Evolutionary conservation across 2,329 filamentous ascomycete species (phyloP).

Genomic region (Fonsecaea monophora): DNA sequence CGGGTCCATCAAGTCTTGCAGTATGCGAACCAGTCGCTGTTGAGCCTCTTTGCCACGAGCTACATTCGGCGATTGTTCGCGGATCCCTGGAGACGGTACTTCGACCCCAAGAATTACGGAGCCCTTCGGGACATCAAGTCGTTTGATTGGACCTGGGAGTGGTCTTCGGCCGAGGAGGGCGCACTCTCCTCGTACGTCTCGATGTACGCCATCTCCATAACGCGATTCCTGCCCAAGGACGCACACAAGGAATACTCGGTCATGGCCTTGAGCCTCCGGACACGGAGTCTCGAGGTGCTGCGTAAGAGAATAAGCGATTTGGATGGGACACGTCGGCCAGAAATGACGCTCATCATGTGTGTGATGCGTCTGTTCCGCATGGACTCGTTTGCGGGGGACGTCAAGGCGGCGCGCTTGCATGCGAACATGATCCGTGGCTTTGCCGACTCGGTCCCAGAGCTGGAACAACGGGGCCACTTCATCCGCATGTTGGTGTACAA

Average conservation of each 20-base stretch:
- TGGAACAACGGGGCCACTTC: not conserved
- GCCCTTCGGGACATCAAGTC: not conserved
- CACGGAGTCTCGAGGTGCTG: not conserved
- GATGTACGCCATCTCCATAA: not conserved
- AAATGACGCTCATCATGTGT: not conserved
- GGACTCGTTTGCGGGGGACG: conserved; percentile 3
- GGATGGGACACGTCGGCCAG: not conserved
- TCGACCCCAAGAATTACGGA: not conserved
- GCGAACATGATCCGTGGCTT: conserved; percentile 3
- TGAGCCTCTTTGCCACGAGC: conserved; percentile 4
- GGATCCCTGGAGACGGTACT: not conserved
- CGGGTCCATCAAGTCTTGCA: not conserved
- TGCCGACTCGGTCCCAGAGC: not conserved
- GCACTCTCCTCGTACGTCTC: not conserved
- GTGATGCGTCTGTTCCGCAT: conserved; percentile 4
- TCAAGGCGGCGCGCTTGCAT: not conserved
- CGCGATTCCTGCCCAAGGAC: not conserved
- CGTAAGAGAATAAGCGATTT: not conserved
- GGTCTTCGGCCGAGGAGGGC: conserved; percentile 1
- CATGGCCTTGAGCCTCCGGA: not conserved
- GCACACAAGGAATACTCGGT: not conserved
- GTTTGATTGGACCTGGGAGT: not conserved
- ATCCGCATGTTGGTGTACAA: not conserved
- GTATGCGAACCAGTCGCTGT: conserved; percentile 2
- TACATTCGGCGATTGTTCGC: not conserved